Evolutionary conservation across 2,329 filamentous ascomycete genomes (phyloP).

Genomic region (Colletotrichum noveboracense): DNA sequence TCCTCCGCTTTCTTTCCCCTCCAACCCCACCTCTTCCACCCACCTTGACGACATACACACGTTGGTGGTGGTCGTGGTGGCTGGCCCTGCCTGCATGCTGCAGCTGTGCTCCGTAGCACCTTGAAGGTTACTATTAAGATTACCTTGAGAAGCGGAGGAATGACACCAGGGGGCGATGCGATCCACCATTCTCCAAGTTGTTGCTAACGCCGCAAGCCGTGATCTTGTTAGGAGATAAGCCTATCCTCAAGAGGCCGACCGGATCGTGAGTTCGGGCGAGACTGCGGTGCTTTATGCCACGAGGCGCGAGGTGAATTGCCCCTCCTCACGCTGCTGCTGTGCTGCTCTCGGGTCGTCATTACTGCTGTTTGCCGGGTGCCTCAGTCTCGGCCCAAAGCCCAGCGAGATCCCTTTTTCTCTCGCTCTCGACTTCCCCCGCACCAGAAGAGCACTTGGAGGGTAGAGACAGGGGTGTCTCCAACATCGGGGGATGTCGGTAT

Average conservation of each 20-base stretch:
- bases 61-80: background rate
- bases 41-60: background rate
- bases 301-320: background rate
- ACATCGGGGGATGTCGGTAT: conserved; percentile 16
- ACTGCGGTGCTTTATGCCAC: conserved; percentile 5
- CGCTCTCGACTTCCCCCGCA: conserved; percentile 3
- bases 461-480: background rate
- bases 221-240: background rate
- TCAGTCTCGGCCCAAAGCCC: conserved; percentile 1
- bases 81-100: background rate
- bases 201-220: background rate
- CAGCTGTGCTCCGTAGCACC: background rate
- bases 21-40: background rate
- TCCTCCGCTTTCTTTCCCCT: background rate
- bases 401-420: background rate
- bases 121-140: conserved; percentile 1
- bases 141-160: background rate
- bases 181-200: background rate
- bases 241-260: background rate
- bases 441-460: background rate
- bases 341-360: conserved; percentile 13
- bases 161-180: background rate
- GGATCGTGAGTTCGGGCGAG: background rate
- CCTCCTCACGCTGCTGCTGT: background rate
- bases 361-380: background rate